Evolutionary conservation across 1,284 basidiomycete genomes (phyloP).

Genomic region (Pulveroboletus sp.): DNA sequence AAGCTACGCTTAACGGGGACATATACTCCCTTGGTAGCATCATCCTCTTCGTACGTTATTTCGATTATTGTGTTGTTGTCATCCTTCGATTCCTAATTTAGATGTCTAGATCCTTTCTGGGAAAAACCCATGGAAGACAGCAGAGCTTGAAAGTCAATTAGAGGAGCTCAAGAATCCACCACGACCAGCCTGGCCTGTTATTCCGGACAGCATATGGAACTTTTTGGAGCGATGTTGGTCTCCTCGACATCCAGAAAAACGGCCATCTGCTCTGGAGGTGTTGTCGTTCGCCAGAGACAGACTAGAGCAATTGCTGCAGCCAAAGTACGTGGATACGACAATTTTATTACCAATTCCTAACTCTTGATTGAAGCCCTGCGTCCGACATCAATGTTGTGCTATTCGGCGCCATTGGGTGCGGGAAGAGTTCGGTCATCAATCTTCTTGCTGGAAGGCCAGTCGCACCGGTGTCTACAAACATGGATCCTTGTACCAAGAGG

Average conservation of each 20-base stretch:
- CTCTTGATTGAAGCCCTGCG: neutral
- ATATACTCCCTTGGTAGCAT: constrained; percentile 17
- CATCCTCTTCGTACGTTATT: constrained; percentile 8
- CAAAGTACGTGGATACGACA: neutral
- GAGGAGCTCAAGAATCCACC: neutral
- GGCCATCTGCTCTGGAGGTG: constrained; percentile 3
- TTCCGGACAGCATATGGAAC: constrained; percentile 5
- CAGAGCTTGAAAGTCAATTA: neutral
- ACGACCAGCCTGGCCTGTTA: neutral
- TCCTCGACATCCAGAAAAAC: neutral
- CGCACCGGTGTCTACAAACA: constrained; percentile 4
- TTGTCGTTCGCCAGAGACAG: neutral
- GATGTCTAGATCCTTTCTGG: constrained; percentile 2
- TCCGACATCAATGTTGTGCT: constrained; percentile 12
- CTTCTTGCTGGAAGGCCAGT: constrained; percentile 3
- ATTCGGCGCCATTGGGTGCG: constrained; percentile 14
- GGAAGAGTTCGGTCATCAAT: constrained; percentile 22
- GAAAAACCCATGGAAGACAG: neutral
- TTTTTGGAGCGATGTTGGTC: constrained; percentile 15
- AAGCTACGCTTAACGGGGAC: constrained; percentile 1
- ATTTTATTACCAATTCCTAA: neutral
- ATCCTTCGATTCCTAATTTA: neutral
- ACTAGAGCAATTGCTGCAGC: neutral
- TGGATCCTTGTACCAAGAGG: constrained; percentile 11
- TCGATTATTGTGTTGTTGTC: neutral